A percentile compares a stretch with the other conserved stretches of the same genome.
phyloP scores from a whole-genome alignment of 345 rosid species.

The Eucalyptus regnans region DNA sequence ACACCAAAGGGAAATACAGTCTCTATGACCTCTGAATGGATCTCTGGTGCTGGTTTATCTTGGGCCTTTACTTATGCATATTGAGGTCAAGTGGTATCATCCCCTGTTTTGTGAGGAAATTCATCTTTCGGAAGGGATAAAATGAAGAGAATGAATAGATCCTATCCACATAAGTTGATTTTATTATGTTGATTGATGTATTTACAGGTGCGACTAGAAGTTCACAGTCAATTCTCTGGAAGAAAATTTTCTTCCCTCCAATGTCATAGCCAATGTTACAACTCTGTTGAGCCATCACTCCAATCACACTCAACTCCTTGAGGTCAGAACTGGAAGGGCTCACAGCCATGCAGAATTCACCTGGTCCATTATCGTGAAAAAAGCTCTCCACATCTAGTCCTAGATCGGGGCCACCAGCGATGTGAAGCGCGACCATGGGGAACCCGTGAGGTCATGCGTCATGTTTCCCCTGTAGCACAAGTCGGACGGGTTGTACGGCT shows the following conservation, averaged over 20 bases:
- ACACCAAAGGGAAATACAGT: background rate
- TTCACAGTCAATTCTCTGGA: background rate
- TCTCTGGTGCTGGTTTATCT: background rate
- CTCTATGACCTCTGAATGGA: background rate
- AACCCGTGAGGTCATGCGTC: background rate
- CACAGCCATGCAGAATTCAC: background rate
- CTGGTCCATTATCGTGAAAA: background rate
- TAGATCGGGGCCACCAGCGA: background rate
- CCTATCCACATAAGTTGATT: background rate
- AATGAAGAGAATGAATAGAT: background rate
- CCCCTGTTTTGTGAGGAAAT: background rate
- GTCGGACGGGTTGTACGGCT: background rate
- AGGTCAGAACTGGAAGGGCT: background rate
- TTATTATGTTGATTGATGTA: background rate
- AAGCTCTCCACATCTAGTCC: background rate
- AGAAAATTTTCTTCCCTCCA: background rate
- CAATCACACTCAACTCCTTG: background rate
- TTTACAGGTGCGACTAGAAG: background rate
- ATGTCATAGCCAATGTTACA: background rate
- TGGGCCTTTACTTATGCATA: background rate
- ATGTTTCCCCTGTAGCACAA: background rate
- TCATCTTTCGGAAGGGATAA: background rate
- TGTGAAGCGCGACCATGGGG: background rate
- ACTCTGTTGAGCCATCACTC: background rate
- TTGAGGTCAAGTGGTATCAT: background rate